Evolutionary conservation across 2,329 filamentous ascomycete species (phyloP).

Genomic region (Pseudocercospora eumusae): DNA sequence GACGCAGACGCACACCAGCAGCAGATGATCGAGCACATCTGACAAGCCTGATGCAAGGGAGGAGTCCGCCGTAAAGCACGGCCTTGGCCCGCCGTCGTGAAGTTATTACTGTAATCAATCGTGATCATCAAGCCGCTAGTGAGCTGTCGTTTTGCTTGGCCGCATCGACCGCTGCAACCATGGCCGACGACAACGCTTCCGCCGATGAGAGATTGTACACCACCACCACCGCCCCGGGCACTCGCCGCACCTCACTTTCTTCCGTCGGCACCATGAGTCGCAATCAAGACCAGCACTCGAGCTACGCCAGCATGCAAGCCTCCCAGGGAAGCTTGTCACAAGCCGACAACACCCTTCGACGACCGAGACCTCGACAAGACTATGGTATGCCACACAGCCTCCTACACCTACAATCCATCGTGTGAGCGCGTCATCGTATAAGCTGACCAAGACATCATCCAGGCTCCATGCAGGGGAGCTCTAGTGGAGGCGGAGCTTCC

Average conservation of each 20-base stretch:
- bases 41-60: neutral
- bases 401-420: neutral
- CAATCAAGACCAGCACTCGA: conserved; percentile 25
- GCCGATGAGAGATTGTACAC: conserved; percentile 1
- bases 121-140: conserved; percentile 15
- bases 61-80: neutral
- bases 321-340: conserved; percentile 34
- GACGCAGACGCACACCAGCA: too few relatives aligned
- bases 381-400: conserved; percentile 30
- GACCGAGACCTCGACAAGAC: conserved; percentile 33
- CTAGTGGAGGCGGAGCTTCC: conserved; percentile 20
- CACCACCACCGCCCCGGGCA: conserved; percentile 25
- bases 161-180: conserved; percentile 13
- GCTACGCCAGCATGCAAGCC: conserved; percentile 30
- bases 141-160: conserved; percentile 16
- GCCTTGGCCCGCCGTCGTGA: conserved; percentile 5
- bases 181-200: conserved; percentile 25
- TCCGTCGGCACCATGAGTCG: conserved; percentile 28
- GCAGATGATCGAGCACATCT: neutral
- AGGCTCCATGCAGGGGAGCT: conserved; percentile 33
- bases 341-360: conserved; percentile 19
- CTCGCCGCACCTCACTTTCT: conserved; percentile 30
- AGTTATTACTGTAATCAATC: conserved; percentile 22
- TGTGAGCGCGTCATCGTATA: neutral
- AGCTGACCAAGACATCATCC: conserved; percentile 17